These are phyloP conservation scores for Volvox carteri DNA, from an alignment of 163 green algal species.

Conservation along the genomic window DNA sequence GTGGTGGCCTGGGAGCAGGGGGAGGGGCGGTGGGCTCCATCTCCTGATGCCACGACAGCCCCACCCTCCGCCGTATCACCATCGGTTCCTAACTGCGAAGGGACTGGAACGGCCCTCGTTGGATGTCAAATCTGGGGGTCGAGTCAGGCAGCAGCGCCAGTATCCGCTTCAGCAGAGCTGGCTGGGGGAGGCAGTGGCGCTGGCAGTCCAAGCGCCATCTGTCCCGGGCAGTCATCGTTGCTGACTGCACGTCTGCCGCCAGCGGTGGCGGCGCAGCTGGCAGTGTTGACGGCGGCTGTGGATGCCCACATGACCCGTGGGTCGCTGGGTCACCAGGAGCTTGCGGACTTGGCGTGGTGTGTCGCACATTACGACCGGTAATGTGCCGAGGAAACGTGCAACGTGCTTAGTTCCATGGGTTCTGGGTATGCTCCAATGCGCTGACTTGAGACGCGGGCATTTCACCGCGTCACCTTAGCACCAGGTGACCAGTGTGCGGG, in stretches of 20 bases:
- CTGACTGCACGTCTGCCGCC: background rate
- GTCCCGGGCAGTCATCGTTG: no score
- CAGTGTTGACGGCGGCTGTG: background rate
- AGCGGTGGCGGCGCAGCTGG: background rate
- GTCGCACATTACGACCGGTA: conserved; percentile 45
- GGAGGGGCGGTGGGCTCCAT: background rate
- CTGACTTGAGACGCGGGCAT: no score
- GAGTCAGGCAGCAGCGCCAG: background rate
- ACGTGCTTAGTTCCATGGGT: no score
- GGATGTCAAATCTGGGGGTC: background rate
- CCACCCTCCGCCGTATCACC: background rate
- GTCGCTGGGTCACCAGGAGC: conserved; percentile 41
- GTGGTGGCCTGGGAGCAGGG: background rate
- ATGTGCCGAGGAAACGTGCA: no score
- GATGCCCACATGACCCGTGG: background rate
- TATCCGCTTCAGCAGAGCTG: background rate
- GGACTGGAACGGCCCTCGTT: background rate
- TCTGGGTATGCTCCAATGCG: no score
- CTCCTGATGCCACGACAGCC: background rate
- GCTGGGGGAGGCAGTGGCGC: background rate
- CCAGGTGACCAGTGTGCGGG: no score
- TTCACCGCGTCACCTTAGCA: no score
- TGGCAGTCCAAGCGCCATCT: no score
- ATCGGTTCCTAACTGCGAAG: background rate
- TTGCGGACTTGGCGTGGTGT: conserved; percentile 36